Evolutionary conservation across 1,284 basidiomycete species (phyloP), one percentile per base, ranked within the genome.

Genomic region (Pseudozyma sp.): DNA sequence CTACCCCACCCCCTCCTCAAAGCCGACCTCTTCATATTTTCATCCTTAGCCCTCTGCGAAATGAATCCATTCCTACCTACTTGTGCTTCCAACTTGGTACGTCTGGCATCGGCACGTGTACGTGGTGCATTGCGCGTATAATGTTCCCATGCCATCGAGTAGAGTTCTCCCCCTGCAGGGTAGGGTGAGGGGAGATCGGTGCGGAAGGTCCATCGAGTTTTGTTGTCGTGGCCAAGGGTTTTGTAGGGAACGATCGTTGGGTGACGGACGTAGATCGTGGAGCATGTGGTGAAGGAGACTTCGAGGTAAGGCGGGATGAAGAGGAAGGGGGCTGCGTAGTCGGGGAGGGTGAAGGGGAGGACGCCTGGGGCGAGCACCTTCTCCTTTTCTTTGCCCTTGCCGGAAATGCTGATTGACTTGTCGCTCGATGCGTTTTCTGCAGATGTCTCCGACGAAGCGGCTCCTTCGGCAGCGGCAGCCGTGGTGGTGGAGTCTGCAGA

Each of bases 251-350:
- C 90, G 0, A 96, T 94, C 0, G 95, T 97, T 1, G 97, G 97
- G 84, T 98, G 94, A 50, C 96, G 93, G 38, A 98, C 90, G 85
- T 97, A 98, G 64, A 99, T 88, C 18, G 92, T 91, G 6, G 95
- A 95, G 86, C 97, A 99, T 11, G 95, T 95, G 52, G 89, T 86
- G 88, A 93, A 99, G 57, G 91, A 93, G 2, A 92, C 90, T 82
- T 98, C 94, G 61, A 98, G 90, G 86, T 97, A 98, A 0, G 95
- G 92, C 0, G 97, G 97, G 75, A 99, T 89, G 88, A 98, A 99
- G 53, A 99, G 88, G 88, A 92, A 93, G 0, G 97, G 94, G 0
- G 93, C 90, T 10, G 95, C 93, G 81, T 91, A 97, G 38, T 89
- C 87, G 0, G 97, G 97, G 12, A 97, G 91, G 78, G 89, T 87